phyloP scores from a whole-genome alignment of 2,329 filamentous ascomycete species.

The Diaporthe velutina region DNA sequence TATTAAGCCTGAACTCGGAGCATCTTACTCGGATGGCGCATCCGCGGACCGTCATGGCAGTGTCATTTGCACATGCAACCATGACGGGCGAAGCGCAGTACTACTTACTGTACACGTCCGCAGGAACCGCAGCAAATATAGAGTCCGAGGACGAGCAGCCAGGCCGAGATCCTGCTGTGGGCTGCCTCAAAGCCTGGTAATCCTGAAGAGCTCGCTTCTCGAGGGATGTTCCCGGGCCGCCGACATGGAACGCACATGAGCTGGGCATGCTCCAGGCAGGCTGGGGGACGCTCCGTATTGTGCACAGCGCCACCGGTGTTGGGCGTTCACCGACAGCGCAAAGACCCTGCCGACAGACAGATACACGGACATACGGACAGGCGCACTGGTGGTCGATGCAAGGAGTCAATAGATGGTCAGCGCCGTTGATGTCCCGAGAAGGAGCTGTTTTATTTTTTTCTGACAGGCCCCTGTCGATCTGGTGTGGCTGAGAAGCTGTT shows the following conservation, averaged over 20 bases:
- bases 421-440: slow-evolving; percentile 2
- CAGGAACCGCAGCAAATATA: not conserved
- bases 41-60: not conserved
- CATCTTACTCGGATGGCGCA: not conserved
- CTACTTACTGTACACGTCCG: not conserved
- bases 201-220: slow-evolving; percentile 11
- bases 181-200: slow-evolving; percentile 2
- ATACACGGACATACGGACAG: not conserved
- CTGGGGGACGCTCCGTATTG: not conserved
- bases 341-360: not conserved
- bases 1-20: not conserved
- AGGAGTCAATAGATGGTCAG: not conserved
- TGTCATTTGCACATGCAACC: slow-evolving; percentile 12
- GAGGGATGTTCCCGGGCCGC: slow-evolving; percentile 15
- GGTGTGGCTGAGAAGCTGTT: not conserved
- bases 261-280: slow-evolving; percentile 6
- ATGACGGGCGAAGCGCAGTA: not conserved
- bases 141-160: not conserved
- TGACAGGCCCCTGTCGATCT: slow-evolving; percentile 29
- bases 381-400: not conserved
- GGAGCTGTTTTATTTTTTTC: slow-evolving; percentile 6
- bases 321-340: not conserved
- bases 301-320: not conserved
- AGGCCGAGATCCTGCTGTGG: slow-evolving; percentile 7
- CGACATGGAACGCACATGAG: slow-evolving; percentile 14